Base-by-base conservation (phyloP, 78 protist genomes). In the Bodo saltans region DNA sequence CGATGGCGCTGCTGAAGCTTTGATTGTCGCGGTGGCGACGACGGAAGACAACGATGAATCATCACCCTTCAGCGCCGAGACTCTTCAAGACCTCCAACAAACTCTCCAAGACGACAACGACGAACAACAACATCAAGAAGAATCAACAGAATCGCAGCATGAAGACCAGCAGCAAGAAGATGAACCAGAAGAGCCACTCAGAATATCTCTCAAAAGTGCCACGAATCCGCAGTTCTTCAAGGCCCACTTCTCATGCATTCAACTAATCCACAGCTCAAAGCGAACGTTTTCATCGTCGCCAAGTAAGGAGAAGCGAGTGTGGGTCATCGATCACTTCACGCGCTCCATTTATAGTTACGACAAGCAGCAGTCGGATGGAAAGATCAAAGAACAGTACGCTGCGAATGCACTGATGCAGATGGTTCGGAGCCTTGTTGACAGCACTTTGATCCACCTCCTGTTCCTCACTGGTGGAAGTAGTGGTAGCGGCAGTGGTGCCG, bases 251-350 rank as follows among this genome's bases (percentile, higher is more conserved):
- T 3, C 81, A 3, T 47, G 38, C n/a, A 12, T 39, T 8, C 35
- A 76, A 67, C 42, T 68, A 28, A 76, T 2, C 81, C 81, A 47
- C 28, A 3, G 40, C 81, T 17, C 17, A 42, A n/a, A n/a, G n/a
- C n/a, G n/a, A n/a, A 29, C 69, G 25, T 74, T 27, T 38, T 47
- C 60, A 8, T 17, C 17, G 60, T 17, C 17, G n/a, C 69, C 69
- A 1, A 30, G 42, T 2, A 38, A 12, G 40, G 53, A 76, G 42
- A 17, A 38, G 35, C 35, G 81, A 25, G 69, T 76, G 67, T 76
- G 81, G 81, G 81, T 76, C 3, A 67, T 76, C 28, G 81, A 76
- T 67, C 81, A 76, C 81, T 76, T 76, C 69, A 33, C 67, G 32
- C 35, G 42, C 69, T 76, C 53, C 41, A 42, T 76, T 38, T 76